Evolutionary conservation across 805 yeast species (phyloP), one percentile per base, ranked within the genome.

Genomic region (Ogataea kodamae): DNA sequence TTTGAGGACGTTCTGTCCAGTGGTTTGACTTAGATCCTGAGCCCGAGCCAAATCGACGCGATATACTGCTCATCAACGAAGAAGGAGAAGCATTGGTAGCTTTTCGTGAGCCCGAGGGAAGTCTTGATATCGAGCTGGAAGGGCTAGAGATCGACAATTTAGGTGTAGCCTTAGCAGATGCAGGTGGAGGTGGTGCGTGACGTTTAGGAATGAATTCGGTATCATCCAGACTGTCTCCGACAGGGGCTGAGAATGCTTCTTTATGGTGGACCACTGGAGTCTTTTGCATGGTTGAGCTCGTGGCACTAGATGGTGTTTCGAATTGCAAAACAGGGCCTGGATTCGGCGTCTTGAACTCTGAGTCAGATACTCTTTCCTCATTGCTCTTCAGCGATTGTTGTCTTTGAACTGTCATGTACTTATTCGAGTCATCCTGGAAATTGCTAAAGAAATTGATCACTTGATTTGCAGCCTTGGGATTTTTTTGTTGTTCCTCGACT

Each of bases 401-500:
- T 3, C 49, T 44, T 19, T 45, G 51, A 18, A 55, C 48, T 28
- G 53, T 50, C 60, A 58, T 58, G 41, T 36, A 58, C 26, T 58
- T 58, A 28, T 42, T 50, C 5, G 45, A 45, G 10, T 43, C 50
- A n/a, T 42, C 50, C 24, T 45, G 45, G 35, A 29, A 47, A 28
- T 51, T 52, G 21, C 49, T 45, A 40, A 48, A 56, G 40, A 56
- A 58, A 17, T 47, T 44, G 36, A 58, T 42, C 17, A 55, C 61
- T 25, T 53, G 57, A 22, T 53, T 49, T 17, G 92, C 95, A 1
- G 96, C 96, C 57, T 86, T 89, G 2, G 97, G 96, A 59, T 92
- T 86, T 42, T 81, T 84, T 54, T 81, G 80, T 62, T 87, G 95
- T 51, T 92, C 98, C 43, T 76, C 82, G 43, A 74, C 78, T 5